Conservation (phyloP, 164 flowering plant species). For the Berberis vulgaris region DNA sequence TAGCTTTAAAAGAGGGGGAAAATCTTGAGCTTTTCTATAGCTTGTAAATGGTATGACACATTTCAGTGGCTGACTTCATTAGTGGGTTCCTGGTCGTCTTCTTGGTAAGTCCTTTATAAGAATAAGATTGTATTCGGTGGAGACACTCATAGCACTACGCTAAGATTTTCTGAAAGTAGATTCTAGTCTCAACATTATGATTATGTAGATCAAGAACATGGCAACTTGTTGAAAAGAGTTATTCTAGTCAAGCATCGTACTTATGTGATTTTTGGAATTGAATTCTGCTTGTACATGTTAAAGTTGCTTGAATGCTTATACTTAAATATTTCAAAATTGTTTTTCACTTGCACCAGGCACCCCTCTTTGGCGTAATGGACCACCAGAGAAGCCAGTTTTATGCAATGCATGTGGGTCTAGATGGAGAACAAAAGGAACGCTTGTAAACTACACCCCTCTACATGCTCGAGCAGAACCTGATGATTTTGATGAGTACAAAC, state of each 20-base stretch:
- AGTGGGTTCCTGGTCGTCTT: no score
- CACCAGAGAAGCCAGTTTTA: conserved; percentile 89
- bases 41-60: no score
- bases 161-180: no score
- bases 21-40: no score
- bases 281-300: neutral
- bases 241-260: neutral
- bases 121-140: no score
- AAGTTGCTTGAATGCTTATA: neutral
- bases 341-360: conserved; percentile 49
- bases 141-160: no score
- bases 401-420: conserved; percentile 99
- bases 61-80: no score
- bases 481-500: conserved; percentile 49
- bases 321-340: neutral
- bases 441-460: conserved; percentile 81
- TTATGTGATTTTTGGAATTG: neutral
- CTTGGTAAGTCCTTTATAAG: no score
- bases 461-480: conserved; percentile 70
- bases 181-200: no score
- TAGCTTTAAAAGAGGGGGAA: no score
- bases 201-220: neutral
- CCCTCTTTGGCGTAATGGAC: conserved; percentile 99
- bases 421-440: conserved; percentile 97
- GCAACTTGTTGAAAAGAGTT: neutral